Conservation (phyloP, 495 filamentous ascomycete genomes). For the Bathelium albidoporum region DNA sequence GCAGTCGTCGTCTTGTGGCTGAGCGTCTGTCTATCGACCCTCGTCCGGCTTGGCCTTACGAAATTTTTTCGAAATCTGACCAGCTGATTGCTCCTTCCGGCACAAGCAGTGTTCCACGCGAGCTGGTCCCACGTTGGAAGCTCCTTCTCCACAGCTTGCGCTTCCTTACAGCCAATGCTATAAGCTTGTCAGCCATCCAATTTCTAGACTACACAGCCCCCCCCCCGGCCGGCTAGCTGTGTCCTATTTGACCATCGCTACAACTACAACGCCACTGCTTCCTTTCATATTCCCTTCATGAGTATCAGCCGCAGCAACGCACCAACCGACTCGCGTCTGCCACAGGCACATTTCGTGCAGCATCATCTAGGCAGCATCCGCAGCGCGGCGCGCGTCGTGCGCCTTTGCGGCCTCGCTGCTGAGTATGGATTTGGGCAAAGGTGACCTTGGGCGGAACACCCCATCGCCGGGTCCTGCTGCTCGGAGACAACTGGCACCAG, state of each 20-base stretch:
- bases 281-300: background rate
- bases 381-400: background rate
- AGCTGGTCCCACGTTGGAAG: constrained; percentile 3
- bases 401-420: background rate
- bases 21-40: background rate
- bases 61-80: background rate
- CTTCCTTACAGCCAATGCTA: background rate
- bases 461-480: background rate
- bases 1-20: background rate
- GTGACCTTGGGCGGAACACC: background rate
- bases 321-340: background rate
- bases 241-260: background rate
- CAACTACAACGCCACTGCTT: background rate
- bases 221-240: background rate
- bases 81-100: background rate
- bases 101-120: background rate
- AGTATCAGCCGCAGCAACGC: background rate
- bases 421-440: background rate
- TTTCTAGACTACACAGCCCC: background rate
- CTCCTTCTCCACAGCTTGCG: background rate
- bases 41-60: background rate
- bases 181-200: background rate
- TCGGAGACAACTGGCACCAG: constrained; percentile 35
- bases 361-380: background rate
- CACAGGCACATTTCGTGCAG: background rate